Conservation (phyloP, 1,284 basidiomycete genomes). For the Ganoderma leucocontextum region DNA sequence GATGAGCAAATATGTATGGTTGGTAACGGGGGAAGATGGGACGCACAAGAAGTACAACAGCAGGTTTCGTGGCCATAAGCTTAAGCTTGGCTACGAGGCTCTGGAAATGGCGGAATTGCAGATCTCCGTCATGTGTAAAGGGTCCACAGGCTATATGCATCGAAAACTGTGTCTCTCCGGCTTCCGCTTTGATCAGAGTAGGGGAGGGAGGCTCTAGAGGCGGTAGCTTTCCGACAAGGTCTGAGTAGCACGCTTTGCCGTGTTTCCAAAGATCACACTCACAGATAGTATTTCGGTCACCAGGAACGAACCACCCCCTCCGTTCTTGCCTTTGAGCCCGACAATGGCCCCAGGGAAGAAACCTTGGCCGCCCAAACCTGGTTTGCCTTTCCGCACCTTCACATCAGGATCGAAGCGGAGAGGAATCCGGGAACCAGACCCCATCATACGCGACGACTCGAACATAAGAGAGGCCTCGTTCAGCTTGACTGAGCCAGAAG, state of each 20-base stretch:
- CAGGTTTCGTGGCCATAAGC: conserved; percentile 70
- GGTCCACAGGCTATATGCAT: conserved; percentile 83
- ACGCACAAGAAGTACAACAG: conserved; percentile 82
- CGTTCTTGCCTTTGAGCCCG: conserved; percentile 90
- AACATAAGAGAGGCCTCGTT: conserved; percentile 78
- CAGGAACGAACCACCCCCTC: conserved; percentile 87
- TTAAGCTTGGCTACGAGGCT: conserved; percentile 66
- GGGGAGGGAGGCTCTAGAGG: conserved; percentile 50
- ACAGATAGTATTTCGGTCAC: conserved; percentile 87
- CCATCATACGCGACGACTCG: conserved; percentile 84
- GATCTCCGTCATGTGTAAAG: conserved; percentile 80
- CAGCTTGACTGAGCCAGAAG: conserved; percentile 67
- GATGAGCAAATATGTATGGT: neutral
- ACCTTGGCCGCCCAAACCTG: conserved; percentile 73
- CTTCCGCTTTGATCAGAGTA: conserved; percentile 46
- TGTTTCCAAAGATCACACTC: conserved; percentile 26
- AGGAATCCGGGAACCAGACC: conserved; percentile 74
- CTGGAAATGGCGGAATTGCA: conserved; percentile 78
- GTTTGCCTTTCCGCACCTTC: conserved; percentile 71
- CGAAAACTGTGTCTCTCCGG: conserved; percentile 56
- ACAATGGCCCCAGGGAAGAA: conserved; percentile 93
- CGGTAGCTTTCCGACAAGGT: conserved; percentile 52
- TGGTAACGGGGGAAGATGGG: neutral
- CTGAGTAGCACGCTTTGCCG: conserved; percentile 33
- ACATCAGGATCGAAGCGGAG: conserved; percentile 75